Percentiles rank a stretch among this genome's conserved stretches.
Evolutionary conservation across 257 asterid genomes (phyloP).

Genomic region (Solanum pimpinellifolium): DNA sequence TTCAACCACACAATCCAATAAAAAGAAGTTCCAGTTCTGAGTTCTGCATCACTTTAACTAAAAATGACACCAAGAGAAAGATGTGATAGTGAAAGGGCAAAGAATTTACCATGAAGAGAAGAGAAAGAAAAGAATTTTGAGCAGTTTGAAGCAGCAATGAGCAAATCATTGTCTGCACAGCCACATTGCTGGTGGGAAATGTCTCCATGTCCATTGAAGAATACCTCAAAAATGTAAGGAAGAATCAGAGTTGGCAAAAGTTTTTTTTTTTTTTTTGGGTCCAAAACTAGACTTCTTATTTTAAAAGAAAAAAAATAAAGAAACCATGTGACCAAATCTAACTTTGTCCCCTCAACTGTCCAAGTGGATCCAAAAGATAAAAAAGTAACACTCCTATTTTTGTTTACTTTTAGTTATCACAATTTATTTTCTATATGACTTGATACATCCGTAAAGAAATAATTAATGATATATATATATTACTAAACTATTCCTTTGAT

Average conservation of each 20-base stretch:
- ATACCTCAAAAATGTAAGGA: not conserved
- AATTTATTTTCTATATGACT: too few relatives aligned
- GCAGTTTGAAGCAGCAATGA: constrained; percentile 11
- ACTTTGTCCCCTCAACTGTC: not conserved
- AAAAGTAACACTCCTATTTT: not conserved
- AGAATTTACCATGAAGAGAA: constrained; percentile 27
- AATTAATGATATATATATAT: too few relatives aligned
- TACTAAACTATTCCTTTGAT: too few relatives aligned
- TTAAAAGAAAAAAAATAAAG: not conserved
- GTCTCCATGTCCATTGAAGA: constrained; percentile 21
- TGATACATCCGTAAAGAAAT: too few relatives aligned
- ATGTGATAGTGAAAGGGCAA: not conserved
- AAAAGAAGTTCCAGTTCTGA: not conserved
- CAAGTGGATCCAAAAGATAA: not conserved
- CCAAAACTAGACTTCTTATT: not conserved
- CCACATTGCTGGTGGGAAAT: constrained; percentile 8
- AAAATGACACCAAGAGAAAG: not conserved
- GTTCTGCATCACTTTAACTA: not conserved
- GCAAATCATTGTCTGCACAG: constrained; percentile 12
- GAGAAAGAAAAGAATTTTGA: constrained; percentile 15
- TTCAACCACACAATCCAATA: not conserved
- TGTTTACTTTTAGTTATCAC: too few relatives aligned
- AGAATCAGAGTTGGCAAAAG: not conserved
- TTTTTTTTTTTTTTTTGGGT: not conserved
- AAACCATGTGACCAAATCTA: not conserved